Evolutionary conservation across 176 grass and related monocot species (phyloP).

Genomic region (Leersia perrieri): DNA sequence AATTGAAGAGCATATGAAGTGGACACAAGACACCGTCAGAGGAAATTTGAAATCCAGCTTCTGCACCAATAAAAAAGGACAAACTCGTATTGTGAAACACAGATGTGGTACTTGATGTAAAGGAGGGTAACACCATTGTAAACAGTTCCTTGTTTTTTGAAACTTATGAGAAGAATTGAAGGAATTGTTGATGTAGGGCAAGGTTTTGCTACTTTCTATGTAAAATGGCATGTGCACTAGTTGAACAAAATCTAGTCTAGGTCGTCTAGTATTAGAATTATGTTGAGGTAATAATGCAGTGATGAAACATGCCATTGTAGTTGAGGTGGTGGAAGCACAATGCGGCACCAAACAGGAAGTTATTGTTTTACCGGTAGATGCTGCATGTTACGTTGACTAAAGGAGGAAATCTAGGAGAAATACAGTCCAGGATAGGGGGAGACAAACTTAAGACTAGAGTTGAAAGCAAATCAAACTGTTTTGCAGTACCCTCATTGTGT

Average conservation of each 20-base stretch:
- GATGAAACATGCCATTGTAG: neutral
- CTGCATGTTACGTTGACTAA: neutral
- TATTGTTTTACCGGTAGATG: neutral
- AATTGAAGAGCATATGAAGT: constrained; percentile 91
- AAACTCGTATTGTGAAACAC: neutral
- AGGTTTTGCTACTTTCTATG: neutral
- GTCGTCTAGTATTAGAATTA: neutral
- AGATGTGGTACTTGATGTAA: neutral
- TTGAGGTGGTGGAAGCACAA: neutral
- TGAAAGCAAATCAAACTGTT: neutral
- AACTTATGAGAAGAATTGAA: neutral
- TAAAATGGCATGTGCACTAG: neutral
- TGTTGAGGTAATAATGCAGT: neutral
- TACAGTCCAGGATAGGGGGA: neutral
- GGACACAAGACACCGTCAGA: constrained; percentile 89
- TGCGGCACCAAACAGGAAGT: neutral
- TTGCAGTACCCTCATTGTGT: neutral
- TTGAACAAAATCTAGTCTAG: neutral
- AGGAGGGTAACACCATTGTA: neutral
- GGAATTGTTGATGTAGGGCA: neutral
- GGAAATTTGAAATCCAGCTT: constrained; percentile 99
- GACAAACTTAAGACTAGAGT: neutral
- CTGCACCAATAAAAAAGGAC: constrained; percentile 41
- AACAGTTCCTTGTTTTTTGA: neutral
- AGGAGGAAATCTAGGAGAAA: neutral